Evolutionary conservation across 129 eudicot genomes (phyloP).

Genomic region (Kitagawia praeruptora): DNA sequence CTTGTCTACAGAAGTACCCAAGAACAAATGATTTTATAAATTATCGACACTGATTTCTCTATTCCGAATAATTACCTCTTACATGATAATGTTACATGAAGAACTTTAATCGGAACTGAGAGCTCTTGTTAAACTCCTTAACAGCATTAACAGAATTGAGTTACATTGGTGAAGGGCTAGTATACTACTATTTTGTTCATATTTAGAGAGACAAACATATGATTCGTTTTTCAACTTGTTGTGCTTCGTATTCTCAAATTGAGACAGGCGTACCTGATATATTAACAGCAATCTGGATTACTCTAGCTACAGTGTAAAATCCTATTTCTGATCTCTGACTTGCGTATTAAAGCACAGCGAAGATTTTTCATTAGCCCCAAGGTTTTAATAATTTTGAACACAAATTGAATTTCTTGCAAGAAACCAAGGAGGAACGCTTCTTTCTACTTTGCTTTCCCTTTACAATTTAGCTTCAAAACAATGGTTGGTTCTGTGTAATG

Average conservation of each 20-base stretch:
- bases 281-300: conserved; percentile 23
- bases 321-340: conserved; percentile 2
- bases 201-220: conserved; percentile 7
- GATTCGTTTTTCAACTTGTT: conserved; percentile 12
- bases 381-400: conserved; percentile 23
- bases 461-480: conserved; percentile 20
- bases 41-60: conserved; percentile 11
- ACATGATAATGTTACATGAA: conserved; percentile 23
- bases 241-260: conserved; percentile 16
- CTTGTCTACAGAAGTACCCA: not conserved
- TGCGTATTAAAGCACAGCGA: not conserved
- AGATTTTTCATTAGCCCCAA: conserved; percentile 5
- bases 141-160: conserved; percentile 14
- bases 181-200: conserved; percentile 16
- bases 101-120: conserved; percentile 10
- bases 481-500: conserved; percentile 12
- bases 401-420: conserved; percentile 24
- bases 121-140: conserved; percentile 20
- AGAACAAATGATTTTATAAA: not conserved
- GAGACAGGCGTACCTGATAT: conserved; percentile 16
- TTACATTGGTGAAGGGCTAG: conserved; percentile 8
- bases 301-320: conserved; percentile 6
- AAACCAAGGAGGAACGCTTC: conserved; percentile 15
- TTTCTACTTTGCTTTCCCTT: conserved; percentile 22
- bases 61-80: conserved; percentile 18